phyloP scores from a whole-genome alignment of 495 filamentous ascomycete genomes.

The Xylaria bambusicola region DNA sequence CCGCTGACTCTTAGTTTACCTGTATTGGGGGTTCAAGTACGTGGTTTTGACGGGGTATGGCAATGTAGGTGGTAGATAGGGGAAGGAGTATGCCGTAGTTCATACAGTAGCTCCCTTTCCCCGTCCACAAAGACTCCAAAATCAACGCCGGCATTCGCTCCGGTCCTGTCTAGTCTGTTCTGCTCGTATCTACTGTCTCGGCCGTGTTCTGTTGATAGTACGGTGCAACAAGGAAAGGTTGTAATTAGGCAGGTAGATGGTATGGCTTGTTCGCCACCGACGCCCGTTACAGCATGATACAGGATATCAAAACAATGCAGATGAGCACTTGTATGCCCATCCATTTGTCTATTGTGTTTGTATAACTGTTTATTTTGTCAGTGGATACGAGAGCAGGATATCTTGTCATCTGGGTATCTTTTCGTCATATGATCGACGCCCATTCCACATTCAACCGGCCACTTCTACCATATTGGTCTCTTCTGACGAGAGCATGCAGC shows the following conservation, averaged over 20 bases:
- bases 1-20: slow-evolving; percentile 5
- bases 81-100: background rate
- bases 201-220: background rate
- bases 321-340: background rate
- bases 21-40: background rate
- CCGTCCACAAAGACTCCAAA: slow-evolving; percentile 7
- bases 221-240: slow-evolving; percentile 10
- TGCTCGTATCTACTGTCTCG: background rate
- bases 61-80: background rate
- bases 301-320: background rate
- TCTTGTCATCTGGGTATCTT: slow-evolving; percentile 12
- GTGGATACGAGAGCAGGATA: slow-evolving; percentile 13
- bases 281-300: slow-evolving; percentile 10
- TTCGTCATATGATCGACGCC: slow-evolving; percentile 44
- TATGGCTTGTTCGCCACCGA: slow-evolving; percentile 1
- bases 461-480: slow-evolving; percentile 44
- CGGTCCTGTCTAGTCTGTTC: background rate
- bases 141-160: background rate
- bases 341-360: background rate
- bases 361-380: background rate
- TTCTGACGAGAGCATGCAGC: slow-evolving; percentile 20
- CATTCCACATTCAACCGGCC: slow-evolving; percentile 40
- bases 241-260: slow-evolving; percentile 4
- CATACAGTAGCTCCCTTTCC: background rate
- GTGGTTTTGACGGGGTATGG: too few species aligned